Percentiles rank a stretch among this genome's conserved stretches.
Conservation (phyloP, 495 filamentous ascomycete genomes). For the Articulospora tetracladia region DNA sequence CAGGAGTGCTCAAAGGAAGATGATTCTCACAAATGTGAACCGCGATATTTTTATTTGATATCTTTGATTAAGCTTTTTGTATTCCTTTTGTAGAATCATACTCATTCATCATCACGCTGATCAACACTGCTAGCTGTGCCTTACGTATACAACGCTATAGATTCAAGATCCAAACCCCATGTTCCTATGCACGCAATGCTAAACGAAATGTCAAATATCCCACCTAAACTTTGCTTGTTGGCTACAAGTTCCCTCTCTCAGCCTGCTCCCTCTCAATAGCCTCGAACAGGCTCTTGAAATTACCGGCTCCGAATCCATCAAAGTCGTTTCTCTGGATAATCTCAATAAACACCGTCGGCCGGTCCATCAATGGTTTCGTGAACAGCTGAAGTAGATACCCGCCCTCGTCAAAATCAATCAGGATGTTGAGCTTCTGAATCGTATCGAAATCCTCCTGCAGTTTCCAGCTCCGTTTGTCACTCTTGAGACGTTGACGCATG, state of each 20-base stretch:
- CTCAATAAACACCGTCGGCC: constrained; percentile 91
- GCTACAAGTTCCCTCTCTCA: constrained; percentile 74
- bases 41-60: too few relatives aligned
- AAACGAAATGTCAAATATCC: too few relatives aligned
- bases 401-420: constrained; percentile 88
- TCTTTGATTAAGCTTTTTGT: too few relatives aligned
- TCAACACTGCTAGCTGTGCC: too few relatives aligned
- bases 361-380: constrained; percentile 88
- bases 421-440: constrained; percentile 68
- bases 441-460: constrained; percentile 74
- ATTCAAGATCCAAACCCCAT: too few relatives aligned
- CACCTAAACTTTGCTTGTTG: too few relatives aligned
- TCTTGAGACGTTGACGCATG: constrained; percentile 60
- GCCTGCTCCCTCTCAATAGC: constrained; percentile 89
- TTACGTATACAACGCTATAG: too few relatives aligned
- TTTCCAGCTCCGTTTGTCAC: constrained; percentile 42
- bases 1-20: too few relatives aligned
- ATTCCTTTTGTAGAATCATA: too few relatives aligned
- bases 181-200: too few relatives aligned
- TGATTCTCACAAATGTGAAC: too few relatives aligned
- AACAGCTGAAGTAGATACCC: constrained; percentile 86
- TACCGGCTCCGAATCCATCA: constrained; percentile 87
- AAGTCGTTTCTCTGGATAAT: constrained; percentile 89
- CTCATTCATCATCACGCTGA: too few relatives aligned
- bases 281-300: constrained; percentile 90